Percentiles rank a stretch among this genome's conserved stretches.
Conservation (phyloP, 1,139 yeast genomes). For the Williopsis jadinii region DNA sequence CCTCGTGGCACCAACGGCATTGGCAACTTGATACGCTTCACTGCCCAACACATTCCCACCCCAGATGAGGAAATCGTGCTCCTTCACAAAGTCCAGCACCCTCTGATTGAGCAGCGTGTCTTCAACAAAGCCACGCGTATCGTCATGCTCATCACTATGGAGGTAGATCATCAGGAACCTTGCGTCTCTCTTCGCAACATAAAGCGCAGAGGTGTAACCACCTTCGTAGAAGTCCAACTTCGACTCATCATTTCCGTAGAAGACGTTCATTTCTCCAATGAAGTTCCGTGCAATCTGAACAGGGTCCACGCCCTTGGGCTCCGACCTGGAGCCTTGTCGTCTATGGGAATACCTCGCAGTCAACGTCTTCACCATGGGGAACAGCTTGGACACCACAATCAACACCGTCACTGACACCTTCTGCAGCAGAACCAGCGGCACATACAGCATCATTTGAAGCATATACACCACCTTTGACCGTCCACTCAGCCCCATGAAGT, state of each 20-base stretch:
- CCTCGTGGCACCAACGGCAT: constrained; percentile 62
- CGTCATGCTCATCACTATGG: constrained; percentile 69
- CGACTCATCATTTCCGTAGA: constrained; percentile 18
- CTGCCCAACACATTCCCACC: constrained; percentile 78
- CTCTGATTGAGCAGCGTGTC: constrained; percentile 47
- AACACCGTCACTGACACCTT: constrained; percentile 9
- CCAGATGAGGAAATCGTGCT: constrained; percentile 63
- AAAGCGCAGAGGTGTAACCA: constrained; percentile 71
- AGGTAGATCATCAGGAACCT: constrained; percentile 68
- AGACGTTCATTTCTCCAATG: constrained; percentile 32
- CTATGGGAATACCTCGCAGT: constrained; percentile 18
- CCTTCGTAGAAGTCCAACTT: constrained; percentile 48
- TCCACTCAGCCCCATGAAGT: constrained; percentile 10
- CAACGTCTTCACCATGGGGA: constrained; percentile 16
- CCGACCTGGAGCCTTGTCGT: constrained; percentile 22
- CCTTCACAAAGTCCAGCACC: constrained; percentile 43
- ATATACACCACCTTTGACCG: constrained; percentile 14
- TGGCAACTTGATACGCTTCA: constrained; percentile 82
- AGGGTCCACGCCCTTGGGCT: constrained; percentile 30
- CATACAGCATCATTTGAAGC: constrained; percentile 14
- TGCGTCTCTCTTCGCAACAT: constrained; percentile 57
- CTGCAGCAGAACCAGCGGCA: constrained; percentile 16
- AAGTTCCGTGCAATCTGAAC: constrained; percentile 33
- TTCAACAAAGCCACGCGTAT: constrained; percentile 46
- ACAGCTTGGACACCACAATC: constrained; percentile 10